These are phyloP conservation scores for Zygoascus biomembranicola DNA, from an alignment of 805 yeast genomes.

Conservation along the genomic window DNA sequence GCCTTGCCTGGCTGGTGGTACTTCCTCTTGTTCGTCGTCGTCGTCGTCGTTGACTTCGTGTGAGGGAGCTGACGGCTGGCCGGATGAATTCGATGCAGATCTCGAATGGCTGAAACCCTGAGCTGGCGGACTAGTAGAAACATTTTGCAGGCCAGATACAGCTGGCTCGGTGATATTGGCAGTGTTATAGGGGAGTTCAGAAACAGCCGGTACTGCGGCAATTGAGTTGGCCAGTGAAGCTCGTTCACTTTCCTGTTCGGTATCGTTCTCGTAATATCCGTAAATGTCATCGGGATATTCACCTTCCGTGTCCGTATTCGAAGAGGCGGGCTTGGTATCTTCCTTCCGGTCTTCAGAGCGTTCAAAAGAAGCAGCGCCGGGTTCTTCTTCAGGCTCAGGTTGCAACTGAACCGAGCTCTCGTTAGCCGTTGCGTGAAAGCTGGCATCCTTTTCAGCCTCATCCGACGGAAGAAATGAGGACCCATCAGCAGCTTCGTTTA, in stretches of 20 bases:
- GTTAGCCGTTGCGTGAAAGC: no score
- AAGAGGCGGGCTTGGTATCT: no score
- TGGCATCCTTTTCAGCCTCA: no score
- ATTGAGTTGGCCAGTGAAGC: neutral
- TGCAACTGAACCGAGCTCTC: no score
- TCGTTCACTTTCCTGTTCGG: conserved; percentile 2
- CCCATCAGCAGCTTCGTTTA: neutral
- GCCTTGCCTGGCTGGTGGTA: conserved; percentile 4
- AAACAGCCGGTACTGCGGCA: neutral
- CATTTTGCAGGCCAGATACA: neutral
- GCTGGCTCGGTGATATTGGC: neutral
- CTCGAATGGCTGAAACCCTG: neutral
- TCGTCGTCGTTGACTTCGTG: neutral
- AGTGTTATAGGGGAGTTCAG: neutral
- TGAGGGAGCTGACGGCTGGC: neutral
- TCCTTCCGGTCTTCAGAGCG: no score
- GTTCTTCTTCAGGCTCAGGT: no score
- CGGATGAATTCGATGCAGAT: neutral
- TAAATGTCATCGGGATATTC: conserved; percentile 15
- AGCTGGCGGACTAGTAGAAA: neutral
- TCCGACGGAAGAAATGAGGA: no score
- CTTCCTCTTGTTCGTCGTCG: conserved; percentile 1
- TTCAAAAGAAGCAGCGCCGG: no score
- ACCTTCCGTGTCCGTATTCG: neutral
- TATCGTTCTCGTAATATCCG: conserved; percentile 13